A percentile compares a stretch with the other conserved stretches of the same genome.
phyloP scores from a whole-genome alignment of 164 flowering plant genomes.

The Magnolia changhungtana region DNA sequence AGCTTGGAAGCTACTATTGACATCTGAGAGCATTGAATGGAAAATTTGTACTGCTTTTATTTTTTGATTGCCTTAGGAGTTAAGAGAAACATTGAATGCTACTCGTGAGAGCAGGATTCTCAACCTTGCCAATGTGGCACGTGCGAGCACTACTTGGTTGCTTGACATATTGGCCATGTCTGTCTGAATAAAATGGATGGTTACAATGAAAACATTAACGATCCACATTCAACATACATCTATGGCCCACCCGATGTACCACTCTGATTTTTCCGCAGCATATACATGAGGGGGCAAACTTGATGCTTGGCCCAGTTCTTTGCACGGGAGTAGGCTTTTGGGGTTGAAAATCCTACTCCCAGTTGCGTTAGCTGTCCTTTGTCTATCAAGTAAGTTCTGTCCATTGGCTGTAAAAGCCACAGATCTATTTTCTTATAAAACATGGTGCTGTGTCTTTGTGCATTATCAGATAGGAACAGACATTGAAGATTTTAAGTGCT shows the following conservation, averaged over 20 bases:
- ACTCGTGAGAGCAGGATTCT: too few relatives aligned
- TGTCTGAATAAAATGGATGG: background rate
- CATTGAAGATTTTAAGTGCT: slow-evolving; percentile 96
- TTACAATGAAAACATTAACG: too few relatives aligned
- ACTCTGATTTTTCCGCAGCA: background rate
- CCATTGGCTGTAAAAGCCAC: background rate
- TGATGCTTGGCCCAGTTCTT: background rate
- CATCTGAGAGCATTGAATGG: too few relatives aligned
- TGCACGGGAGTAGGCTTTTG: background rate
- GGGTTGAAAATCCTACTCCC: background rate
- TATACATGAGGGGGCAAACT: background rate
- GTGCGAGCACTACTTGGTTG: background rate
- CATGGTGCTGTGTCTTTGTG: slow-evolving; percentile 8
- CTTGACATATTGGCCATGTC: background rate
- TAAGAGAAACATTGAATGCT: too few relatives aligned
- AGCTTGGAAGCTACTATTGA: slow-evolving; percentile 5
- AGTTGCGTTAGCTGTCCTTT: background rate
- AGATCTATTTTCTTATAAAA: background rate
- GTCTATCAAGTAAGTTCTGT: background rate
- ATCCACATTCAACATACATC: background rate
- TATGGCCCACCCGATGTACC: background rate
- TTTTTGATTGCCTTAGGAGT: background rate
- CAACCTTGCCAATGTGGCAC: background rate
- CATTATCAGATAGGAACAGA: slow-evolving; percentile 86
- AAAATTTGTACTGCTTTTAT: background rate